These are phyloP conservation scores for Fraxinus sp. DNA, from an alignment of 305 asterid genomes.

Conservation along the genomic window DNA sequence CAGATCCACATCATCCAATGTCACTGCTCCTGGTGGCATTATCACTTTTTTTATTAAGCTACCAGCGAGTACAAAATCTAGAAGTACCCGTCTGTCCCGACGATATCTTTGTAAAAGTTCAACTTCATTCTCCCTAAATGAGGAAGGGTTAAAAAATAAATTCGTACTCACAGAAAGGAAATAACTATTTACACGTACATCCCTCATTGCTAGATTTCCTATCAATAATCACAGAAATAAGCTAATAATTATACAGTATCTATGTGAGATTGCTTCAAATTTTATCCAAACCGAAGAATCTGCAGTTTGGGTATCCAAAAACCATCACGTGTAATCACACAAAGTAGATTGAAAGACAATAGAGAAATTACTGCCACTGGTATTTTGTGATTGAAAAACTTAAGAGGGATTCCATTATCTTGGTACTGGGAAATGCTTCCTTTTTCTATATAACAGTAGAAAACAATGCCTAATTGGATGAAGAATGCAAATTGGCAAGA, in stretches of 20 bases:
- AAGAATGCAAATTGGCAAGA: slow-evolving; percentile 1
- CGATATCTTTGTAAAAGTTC: slow-evolving; percentile 86
- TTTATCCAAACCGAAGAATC: slow-evolving; percentile 11
- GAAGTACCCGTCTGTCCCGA: slow-evolving; percentile 76
- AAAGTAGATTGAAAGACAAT: not conserved
- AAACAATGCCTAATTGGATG: slow-evolving; percentile 16
- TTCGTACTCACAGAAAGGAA: slow-evolving; percentile 15
- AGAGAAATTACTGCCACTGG: not conserved
- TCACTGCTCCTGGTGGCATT: slow-evolving; percentile 98
- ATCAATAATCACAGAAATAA: slow-evolving; percentile 21
- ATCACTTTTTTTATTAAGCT: slow-evolving; percentile 87
- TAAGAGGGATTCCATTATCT: not conserved
- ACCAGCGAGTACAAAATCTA: slow-evolving; percentile 81
- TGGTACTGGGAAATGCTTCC: not conserved
- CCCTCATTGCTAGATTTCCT: slow-evolving; percentile 16
- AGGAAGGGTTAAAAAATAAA: slow-evolving; percentile 19
- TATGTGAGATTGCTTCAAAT: not conserved
- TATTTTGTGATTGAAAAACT: not conserved
- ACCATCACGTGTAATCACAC: not conserved
- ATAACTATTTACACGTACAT: not conserved
- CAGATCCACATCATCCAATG: slow-evolving; percentile 95
- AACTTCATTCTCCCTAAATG: slow-evolving; percentile 63
- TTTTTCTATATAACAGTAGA: not conserved
- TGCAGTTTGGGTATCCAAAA: slow-evolving; percentile 8
- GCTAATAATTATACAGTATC: not conserved